Percentiles rank a stretch among this genome's conserved stretches.
These are phyloP conservation scores for Geranium incanum DNA, from an alignment of 441 rosid species.

Conservation along the genomic window DNA sequence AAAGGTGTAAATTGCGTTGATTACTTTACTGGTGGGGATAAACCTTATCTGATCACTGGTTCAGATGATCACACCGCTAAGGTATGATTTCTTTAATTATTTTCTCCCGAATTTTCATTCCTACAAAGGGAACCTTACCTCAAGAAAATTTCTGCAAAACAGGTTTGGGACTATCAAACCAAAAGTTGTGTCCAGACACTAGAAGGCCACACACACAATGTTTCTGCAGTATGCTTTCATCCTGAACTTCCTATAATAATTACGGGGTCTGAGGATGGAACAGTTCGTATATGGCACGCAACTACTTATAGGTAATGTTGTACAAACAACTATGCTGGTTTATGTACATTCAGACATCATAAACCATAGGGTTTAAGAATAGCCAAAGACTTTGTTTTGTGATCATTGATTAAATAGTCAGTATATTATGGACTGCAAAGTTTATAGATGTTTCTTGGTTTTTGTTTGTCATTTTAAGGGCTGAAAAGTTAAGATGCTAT, in stretches of 20 bases:
- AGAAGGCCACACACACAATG: conserved; percentile 68
- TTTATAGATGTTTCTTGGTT: background rate
- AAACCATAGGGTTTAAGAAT: background rate
- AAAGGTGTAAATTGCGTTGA: conserved; percentile 91
- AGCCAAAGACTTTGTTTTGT: background rate
- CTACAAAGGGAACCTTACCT: background rate
- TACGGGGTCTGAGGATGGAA: conserved; percentile 75
- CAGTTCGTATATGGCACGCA: conserved; percentile 63
- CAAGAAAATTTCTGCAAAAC: conserved; percentile 10
- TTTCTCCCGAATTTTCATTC: background rate
- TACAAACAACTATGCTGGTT: background rate
- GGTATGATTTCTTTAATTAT: conserved; percentile 36
- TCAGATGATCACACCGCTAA: conserved; percentile 96
- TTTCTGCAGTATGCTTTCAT: conserved; percentile 62
- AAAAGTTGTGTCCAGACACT: conserved; percentile 57
- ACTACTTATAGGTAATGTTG: conserved; percentile 46
- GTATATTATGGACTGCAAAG: background rate
- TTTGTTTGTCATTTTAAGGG: background rate
- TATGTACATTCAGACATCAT: background rate
- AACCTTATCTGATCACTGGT: conserved; percentile 69
- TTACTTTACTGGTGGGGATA: conserved; percentile 27
- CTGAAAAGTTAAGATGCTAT: background rate
- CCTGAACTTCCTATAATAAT: conserved; percentile 70
- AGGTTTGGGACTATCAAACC: conserved; percentile 70
- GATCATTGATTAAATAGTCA: background rate